phyloP scores from a whole-genome alignment of 352 stramenopile species.

The Phytophthora ramorum region DNA sequence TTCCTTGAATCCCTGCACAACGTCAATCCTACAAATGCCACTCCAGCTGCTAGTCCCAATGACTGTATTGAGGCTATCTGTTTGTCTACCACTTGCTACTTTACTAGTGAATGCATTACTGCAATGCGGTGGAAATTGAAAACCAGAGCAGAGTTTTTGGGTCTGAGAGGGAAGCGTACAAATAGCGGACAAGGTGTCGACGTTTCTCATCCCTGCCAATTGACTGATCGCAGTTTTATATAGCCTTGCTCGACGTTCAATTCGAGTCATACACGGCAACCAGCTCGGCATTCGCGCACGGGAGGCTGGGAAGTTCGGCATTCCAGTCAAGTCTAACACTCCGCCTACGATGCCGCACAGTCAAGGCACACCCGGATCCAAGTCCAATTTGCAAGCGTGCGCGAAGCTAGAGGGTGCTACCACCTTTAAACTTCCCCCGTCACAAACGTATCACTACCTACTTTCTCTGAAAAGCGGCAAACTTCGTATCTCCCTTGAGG shows the following conservation, averaged over 20 bases:
- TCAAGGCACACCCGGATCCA: background rate
- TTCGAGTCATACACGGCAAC: background rate
- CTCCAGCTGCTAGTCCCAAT: too few species aligned
- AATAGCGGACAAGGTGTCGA: background rate
- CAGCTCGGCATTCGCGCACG: background rate
- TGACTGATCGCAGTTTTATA: background rate
- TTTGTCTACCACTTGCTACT: too few species aligned
- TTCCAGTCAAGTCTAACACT: background rate
- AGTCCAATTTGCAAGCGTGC: background rate
- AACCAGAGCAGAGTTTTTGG: too few species aligned
- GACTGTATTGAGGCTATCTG: too few species aligned
- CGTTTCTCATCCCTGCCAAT: background rate
- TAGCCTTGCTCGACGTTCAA: background rate
- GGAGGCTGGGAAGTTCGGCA: background rate
- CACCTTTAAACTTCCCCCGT: background rate
- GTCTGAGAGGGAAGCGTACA: too few species aligned
- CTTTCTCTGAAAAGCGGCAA: constrained; percentile 3
- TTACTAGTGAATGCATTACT: too few species aligned
- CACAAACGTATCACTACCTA: constrained; percentile 1
- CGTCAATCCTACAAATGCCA: background rate
- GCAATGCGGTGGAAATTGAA: too few species aligned
- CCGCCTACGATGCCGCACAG: background rate
- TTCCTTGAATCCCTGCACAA: too few species aligned
- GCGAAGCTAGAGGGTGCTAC: background rate
- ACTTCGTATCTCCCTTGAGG: constrained; percentile 8